A percentile compares a stretch with the other conserved stretches of the same genome.
These are phyloP conservation scores for Filosporella fistucella DNA, from an alignment of 495 filamentous ascomycete species.

Conservation along the genomic window DNA sequence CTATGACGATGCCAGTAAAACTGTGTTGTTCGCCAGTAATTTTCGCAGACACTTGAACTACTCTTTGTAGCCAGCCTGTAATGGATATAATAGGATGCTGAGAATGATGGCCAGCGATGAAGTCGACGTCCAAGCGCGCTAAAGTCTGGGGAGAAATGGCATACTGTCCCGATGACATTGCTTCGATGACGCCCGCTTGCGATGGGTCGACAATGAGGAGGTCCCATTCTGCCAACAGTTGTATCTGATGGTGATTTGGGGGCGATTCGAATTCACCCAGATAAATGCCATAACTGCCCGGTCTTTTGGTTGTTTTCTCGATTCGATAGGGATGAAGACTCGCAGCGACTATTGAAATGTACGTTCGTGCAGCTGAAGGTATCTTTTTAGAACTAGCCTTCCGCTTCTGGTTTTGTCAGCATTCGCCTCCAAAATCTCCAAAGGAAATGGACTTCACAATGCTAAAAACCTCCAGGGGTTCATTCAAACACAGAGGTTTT, in stretches of 20 bases:
- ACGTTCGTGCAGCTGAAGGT: conserved; percentile 1
- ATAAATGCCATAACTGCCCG: conserved; percentile 39
- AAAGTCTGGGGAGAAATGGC: conserved; percentile 5
- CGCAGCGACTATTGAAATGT: background rate
- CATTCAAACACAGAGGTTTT: too few relatives aligned
- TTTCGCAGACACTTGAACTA: conserved; percentile 1
- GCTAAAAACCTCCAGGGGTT: too few relatives aligned
- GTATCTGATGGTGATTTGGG: conserved; percentile 27
- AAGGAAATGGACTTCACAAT: too few relatives aligned
- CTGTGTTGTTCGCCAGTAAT: conserved; percentile 17
- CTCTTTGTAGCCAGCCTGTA: conserved; percentile 2
- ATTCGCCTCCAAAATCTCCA: too few relatives aligned
- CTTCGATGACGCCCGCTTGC: conserved; percentile 31
- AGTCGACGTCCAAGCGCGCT: conserved; percentile 7
- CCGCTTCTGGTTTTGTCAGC: too few relatives aligned
- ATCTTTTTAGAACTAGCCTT: background rate
- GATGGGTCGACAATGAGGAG: conserved; percentile 37
- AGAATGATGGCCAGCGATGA: background rate
- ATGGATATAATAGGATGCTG: background rate
- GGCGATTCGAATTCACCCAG: conserved; percentile 35
- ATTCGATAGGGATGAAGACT: conserved; percentile 1
- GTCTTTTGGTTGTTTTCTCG: conserved; percentile 8
- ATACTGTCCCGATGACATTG: conserved; percentile 22
- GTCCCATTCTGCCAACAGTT: conserved; percentile 39
- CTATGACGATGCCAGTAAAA: conserved; percentile 44